Evolutionary conservation across 1,284 basidiomycete genomes (phyloP).

Genomic region (Neotropicomus parvogracilis): DNA sequence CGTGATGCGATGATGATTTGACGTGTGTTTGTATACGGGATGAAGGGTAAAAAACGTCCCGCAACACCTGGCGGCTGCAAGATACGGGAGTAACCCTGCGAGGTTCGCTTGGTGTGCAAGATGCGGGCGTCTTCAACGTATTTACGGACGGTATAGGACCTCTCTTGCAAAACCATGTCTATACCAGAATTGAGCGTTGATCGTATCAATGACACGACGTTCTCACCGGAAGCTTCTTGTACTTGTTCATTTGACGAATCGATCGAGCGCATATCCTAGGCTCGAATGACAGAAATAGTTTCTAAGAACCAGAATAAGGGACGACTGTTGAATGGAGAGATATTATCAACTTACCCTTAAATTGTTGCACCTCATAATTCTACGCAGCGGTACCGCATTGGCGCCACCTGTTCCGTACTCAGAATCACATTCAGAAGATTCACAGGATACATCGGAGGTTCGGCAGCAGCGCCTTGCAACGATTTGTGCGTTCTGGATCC

Average conservation of each 20-base stretch:
- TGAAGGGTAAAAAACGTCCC: constrained; percentile 2
- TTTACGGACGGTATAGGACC: not conserved
- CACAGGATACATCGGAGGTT: not conserved
- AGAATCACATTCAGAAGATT: constrained; percentile 1
- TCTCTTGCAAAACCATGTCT: constrained; percentile 11
- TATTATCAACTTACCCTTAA: not conserved
- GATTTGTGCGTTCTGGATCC: not conserved
- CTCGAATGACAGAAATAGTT: not conserved
- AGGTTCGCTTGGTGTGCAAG: not conserved
- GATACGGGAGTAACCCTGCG: not conserved
- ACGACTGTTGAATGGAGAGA: not conserved
- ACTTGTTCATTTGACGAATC: constrained; percentile 1
- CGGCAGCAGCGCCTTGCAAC: not conserved
- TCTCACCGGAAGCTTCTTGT: constrained; percentile 13
- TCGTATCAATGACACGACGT: not conserved
- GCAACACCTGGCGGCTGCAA: constrained; percentile 6
- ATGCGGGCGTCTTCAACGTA: not conserved
- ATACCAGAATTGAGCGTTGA: not conserved
- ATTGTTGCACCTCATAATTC: not conserved
- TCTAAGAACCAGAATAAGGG: constrained; percentile 13
- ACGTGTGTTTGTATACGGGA: not conserved
- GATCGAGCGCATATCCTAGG: not conserved
- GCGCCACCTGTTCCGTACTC: not conserved
- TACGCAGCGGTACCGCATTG: not conserved
- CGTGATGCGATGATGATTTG: not conserved